Base-by-base conservation (phyloP, 2,329 filamentous ascomycete species). In the Alternaria incomplexa region DNA sequence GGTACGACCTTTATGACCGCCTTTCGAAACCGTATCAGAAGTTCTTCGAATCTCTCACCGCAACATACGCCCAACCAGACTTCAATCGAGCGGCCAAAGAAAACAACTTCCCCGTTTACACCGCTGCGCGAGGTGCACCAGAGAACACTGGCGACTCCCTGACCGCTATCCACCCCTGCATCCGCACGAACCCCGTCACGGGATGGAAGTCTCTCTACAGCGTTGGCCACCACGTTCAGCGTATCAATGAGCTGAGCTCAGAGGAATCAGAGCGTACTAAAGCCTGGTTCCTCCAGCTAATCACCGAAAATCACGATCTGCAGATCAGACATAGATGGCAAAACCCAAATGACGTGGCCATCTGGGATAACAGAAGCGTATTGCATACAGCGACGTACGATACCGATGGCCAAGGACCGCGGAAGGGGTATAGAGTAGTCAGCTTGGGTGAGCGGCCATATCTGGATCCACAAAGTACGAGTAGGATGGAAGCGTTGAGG, bases 361-460 rank as follows among this genome's bases (percentile, higher is more conserved):
- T 91, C 61, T 91, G 89, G 89, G 89, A 91, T 71, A 91, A 91
- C 65, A 79, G 87, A 9, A 85, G 83, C 58, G 83, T 82, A 0
- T 88, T 86, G 67, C 87, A 89, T 66, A 85, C 84, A 30, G 88
- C 87, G 0, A 90, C 87, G 0, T 89, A 85, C 65, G 89, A 91
- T 68, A 90, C 89, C 48, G 82, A 83, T 20, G 82, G 81, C 12
- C 81, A 84, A 26, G 86, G 86, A 0, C 81, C 84, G 25, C 79
- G 87, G n/a, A 82, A 83, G 15, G 87, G 87, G 5, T 83, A 88
- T 67, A 77, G 87, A 3, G 86, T 84, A 1, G 86, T 88, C 0
- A 84, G 85, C 1, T 80, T 89, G 10, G 87, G 87, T 0, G 87
- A 89, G 78, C 81, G 77, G 64, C 87, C 87, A 1, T 88, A 86